Evolutionary conservation across 2,329 filamentous ascomycete species (phyloP), one percentile per base, ranked within the genome.

Genomic region (Davidsoniella eucalypti): DNA sequence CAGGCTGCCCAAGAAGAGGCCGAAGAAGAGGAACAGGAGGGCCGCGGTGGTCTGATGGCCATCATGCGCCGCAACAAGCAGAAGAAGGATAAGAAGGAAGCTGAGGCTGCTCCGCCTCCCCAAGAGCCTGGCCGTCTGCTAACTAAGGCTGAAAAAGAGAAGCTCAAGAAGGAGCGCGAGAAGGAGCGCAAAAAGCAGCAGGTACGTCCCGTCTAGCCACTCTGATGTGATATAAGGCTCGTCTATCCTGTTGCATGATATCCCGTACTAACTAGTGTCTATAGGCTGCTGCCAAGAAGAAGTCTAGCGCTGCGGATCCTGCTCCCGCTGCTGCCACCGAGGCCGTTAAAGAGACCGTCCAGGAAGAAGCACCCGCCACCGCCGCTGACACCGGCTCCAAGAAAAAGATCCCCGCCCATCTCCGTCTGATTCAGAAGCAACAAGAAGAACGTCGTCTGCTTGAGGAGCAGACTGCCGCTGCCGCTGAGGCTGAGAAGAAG

Each of bases 171-270:
- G 70, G 92, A 98, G 70, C 80, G 87, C 54, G 92, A 98, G 71
- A 98, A 98, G 78, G 85, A 92, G 69, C 76, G 88, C 57, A 98
- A 98, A 71, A 98, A 88, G 78, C 92, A 98, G 67, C 84, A 96
- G 77, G 87, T 92, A 58, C 40, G 40, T 40, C 21, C 43, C 54
- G 14, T 46, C 42, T 33, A 49, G n/a, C 18, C 37, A 18, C 17
- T 43, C 6, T 44, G n/a, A 43, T 51, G 9, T 21, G 21, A 21
- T 21, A 21, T 21, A 8, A 12, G 26, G 8, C 26, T 7, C 26
- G 3, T 33, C 5, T 33, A 21, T 26, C 8, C 26, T 12, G 26
- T 33, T 8, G 8, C 10, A 1, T 33, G 8, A 29, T 42, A 21
- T 36, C 16, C 25, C 16, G 21, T 17, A 33, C 44, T 46, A 46